Conservation (phyloP, 129 eudicot genomes). For the Chrysanthemum lavandulifolium region DNA sequence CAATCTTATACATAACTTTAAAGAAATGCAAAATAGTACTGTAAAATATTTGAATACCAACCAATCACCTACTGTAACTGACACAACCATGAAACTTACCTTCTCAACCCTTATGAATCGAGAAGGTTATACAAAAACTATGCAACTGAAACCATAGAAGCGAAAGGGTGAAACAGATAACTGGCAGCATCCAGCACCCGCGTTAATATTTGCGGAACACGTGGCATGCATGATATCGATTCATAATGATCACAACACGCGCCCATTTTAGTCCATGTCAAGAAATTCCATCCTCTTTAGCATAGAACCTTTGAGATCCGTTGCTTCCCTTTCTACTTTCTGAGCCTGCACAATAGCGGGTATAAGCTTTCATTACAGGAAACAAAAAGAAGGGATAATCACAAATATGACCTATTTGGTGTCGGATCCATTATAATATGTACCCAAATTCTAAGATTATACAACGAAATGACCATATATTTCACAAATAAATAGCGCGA, state of each 20-base stretch:
- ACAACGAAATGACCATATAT: too few species aligned
- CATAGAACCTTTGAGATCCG: conserved; percentile 39
- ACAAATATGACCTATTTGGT: background rate
- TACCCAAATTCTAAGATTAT: too few species aligned
- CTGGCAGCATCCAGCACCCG: conserved; percentile 35
- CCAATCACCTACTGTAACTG: too few species aligned
- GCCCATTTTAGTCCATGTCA: conserved; percentile 28
- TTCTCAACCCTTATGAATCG: too few species aligned
- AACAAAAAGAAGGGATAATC: background rate
- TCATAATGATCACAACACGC: background rate
- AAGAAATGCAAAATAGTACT: too few species aligned
- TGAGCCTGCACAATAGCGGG: conserved; percentile 22
- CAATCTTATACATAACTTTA: too few species aligned
- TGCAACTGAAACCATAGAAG: conserved; percentile 12
- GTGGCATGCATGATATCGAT: conserved; percentile 24
- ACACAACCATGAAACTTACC: too few species aligned
- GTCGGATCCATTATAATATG: too few species aligned
- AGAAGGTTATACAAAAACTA: conserved; percentile 3
- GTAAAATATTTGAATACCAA: too few species aligned
- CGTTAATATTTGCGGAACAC: conserved; percentile 62
- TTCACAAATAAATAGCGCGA: too few species aligned
- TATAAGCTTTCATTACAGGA: background rate
- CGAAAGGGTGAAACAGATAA: background rate
- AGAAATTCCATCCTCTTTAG: conserved; percentile 40
- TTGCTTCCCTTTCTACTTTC: conserved; percentile 36